A percentile compares a stretch with the other conserved stretches of the same genome.
Evolutionary conservation across 2,329 filamentous ascomycete species (phyloP).

Genomic region (Tolypocladium capitatum): DNA sequence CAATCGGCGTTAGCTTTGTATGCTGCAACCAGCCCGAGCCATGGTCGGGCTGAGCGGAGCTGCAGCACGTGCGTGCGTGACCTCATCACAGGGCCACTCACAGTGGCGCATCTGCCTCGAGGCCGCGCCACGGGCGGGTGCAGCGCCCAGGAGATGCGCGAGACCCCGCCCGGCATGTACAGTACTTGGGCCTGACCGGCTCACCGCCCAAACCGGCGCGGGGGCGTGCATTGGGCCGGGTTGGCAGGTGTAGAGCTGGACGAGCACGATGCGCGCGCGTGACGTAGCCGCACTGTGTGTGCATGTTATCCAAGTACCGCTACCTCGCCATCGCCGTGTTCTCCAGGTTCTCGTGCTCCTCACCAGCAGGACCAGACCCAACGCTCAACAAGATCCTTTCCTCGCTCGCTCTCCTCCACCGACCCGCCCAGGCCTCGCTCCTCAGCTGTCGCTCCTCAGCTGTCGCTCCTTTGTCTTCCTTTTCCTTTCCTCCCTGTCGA

Average conservation of each 20-base stretch:
- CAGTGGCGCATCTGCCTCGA: too few relatives aligned
- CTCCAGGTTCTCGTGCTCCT: background rate
- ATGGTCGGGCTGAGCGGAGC: background rate
- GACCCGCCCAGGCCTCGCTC: background rate
- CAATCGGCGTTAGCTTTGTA: background rate
- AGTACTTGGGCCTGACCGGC: constrained; percentile 2
- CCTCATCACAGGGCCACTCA: background rate
- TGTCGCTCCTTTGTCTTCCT: background rate
- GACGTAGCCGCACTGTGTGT: background rate
- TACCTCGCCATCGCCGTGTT: background rate
- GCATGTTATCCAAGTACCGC: background rate
- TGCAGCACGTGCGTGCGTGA: background rate
- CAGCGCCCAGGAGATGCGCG: too few relatives aligned
- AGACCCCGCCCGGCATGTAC: constrained; percentile 3
- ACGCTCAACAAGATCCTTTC: background rate
- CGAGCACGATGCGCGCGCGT: too few relatives aligned
- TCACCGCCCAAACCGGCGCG: constrained; percentile 1
- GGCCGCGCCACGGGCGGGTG: background rate
- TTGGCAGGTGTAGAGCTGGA: too few relatives aligned
- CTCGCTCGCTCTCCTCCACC: background rate
- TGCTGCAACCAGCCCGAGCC: too few relatives aligned
- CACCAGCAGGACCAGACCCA: background rate
- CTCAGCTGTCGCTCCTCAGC: background rate
- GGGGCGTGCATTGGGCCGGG: background rate
- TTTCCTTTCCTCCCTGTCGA: background rate